These are phyloP conservation scores for Erigeron canadensis DNA, from an alignment of 129 eudicot species.

Conservation along the genomic window DNA sequence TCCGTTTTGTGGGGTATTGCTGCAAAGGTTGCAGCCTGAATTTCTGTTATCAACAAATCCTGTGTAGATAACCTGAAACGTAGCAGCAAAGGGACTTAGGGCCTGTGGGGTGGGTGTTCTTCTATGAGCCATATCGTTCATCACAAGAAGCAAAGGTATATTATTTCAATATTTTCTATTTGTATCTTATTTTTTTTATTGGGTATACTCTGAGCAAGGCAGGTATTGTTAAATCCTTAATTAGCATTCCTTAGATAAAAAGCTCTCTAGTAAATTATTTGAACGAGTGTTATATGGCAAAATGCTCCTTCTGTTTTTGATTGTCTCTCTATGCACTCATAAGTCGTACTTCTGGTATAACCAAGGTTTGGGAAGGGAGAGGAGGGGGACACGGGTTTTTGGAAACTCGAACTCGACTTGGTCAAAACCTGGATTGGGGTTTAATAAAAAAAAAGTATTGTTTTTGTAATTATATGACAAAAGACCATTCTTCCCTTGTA, in stretches of 20 bases:
- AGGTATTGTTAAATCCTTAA: neutral
- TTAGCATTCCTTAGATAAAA: neutral
- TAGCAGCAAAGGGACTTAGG: neutral
- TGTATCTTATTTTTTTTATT: neutral
- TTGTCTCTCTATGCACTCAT: too few relatives aligned
- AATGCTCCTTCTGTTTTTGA: too few relatives aligned
- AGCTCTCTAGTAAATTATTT: neutral
- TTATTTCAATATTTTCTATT: neutral
- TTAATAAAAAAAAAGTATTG: too few relatives aligned
- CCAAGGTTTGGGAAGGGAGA: too few relatives aligned
- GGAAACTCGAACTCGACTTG: too few relatives aligned
- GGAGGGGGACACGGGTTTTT: too few relatives aligned
- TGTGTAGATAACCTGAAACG: conserved; percentile 30
- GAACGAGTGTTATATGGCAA: too few relatives aligned
- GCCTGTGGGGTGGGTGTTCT: neutral
- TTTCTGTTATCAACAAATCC: conserved; percentile 58
- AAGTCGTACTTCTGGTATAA: too few relatives aligned
- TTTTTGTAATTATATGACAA: too few relatives aligned
- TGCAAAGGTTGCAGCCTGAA: conserved; percentile 64
- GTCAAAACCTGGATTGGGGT: too few relatives aligned
- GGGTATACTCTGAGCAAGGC: neutral
- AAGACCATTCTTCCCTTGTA: too few relatives aligned
- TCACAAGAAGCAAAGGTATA: neutral
- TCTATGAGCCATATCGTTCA: neutral
- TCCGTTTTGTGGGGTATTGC: conserved; percentile 87